Base-by-base conservation (phyloP, 2,329 filamentous ascomycete species). In the Blumeria graminis region DNA sequence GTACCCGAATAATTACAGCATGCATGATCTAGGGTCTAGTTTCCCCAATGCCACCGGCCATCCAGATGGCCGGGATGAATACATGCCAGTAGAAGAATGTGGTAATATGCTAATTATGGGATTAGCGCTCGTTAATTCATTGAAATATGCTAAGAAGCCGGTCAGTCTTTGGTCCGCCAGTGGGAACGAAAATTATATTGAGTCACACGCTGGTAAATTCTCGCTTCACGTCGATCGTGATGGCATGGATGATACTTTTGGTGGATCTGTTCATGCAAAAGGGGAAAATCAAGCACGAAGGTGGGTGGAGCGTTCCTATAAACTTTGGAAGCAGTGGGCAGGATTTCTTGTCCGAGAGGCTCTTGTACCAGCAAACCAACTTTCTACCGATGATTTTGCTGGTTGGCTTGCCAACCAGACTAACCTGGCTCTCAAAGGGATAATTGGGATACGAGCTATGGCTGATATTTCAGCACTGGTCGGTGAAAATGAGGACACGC, bases 41-140 rank as follows among this genome's bases (percentile, higher is more conserved):
- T 87, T 86, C 66, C 84, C 84, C 1, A 87, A 87, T 61, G 74
- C 82, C n/a, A 87, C 82, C 0, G 84, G 83, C 1, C 83, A 88
- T 64, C 69, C 74, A 33, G 76, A 80, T 64, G 78, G 78, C 22
- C 68, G 70, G 22, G 78, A 81, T 61, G 78, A 81, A 63, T 80
- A 81, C 62, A 81, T 81, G 78, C 78, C 78, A 0, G 76, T 81
- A 0, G 78, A 81, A 63, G 78, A 82, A 65, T 81, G 77, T 62
- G 78, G 78, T 16, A 76, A 82, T 60, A 81, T 86, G 69, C 71
- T 85, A 36, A 82, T 82, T 60, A 81, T 83, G 78, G 83, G 81
- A 0, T 71, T 92, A 55, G 82, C 86, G 4, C 70, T 90, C 39
- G 79, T 84, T 18, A 89, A 90, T 62, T 82, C 84, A 1, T 70